These are phyloP conservation scores for Casuarina glauca DNA, from an alignment of 306 rosid species.

Conservation along the genomic window DNA sequence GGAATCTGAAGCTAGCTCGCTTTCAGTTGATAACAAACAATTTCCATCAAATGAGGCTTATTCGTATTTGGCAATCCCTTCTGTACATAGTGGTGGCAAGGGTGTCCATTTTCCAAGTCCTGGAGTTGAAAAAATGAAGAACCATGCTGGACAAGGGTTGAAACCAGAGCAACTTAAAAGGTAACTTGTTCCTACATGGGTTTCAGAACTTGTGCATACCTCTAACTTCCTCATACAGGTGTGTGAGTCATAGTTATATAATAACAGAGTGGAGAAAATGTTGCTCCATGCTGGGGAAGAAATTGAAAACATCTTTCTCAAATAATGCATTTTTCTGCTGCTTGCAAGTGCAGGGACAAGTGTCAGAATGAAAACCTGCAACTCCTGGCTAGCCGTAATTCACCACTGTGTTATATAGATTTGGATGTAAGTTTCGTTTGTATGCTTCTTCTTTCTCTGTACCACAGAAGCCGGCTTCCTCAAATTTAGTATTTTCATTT, in stretches of 20 bases:
- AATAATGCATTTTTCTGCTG: conserved; percentile 27
- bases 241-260: background rate
- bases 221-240: no score
- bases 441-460: conserved; percentile 15
- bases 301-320: conserved; percentile 2
- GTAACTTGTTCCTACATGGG: conserved; percentile 41
- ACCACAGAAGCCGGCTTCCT: conserved; percentile 5
- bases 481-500: conserved; percentile 2
- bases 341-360: conserved; percentile 66
- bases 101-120: conserved; percentile 38
- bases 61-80: conserved; percentile 50
- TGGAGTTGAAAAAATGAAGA: conserved; percentile 53
- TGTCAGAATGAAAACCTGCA: conserved; percentile 69
- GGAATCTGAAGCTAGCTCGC: conserved; percentile 97
- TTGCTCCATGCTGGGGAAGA: conserved; percentile 16
- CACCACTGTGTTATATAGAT: conserved; percentile 67
- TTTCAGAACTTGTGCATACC: conserved; percentile 3
- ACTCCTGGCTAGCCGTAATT: conserved; percentile 70
- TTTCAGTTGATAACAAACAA: conserved; percentile 77
- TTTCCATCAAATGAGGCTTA: conserved; percentile 57
- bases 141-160: conserved; percentile 46
- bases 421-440: conserved; percentile 62
- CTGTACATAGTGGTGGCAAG: conserved; percentile 39
- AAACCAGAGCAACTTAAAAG: conserved; percentile 63
- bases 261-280: conserved; percentile 8